A percentile compares a stretch with the other conserved stretches of the same genome.
Conservation (phyloP, 805 yeast genomes). For the Saccharomycopsis amapae region DNA sequence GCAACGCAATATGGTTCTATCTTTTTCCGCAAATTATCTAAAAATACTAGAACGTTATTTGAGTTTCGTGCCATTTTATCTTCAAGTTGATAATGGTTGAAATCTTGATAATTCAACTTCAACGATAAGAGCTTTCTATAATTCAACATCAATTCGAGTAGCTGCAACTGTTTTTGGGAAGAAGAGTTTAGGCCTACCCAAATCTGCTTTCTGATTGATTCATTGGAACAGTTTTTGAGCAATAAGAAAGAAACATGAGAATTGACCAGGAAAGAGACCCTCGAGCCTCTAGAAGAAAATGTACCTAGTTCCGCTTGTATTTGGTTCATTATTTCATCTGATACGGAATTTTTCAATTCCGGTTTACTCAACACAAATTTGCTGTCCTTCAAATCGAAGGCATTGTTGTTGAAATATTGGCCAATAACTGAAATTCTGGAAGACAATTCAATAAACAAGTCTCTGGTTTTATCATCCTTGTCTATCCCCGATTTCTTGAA, state of each 20-base stretch:
- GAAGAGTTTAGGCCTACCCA: constrained; percentile 75
- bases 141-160: constrained; percentile 52
- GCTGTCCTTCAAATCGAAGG: constrained; percentile 29
- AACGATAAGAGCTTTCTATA: constrained; percentile 66
- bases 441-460: constrained; percentile 67
- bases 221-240: constrained; percentile 49
- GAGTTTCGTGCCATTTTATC: constrained; percentile 89
- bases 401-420: constrained; percentile 58
- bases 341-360: constrained; percentile 26
- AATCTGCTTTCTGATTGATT: constrained; percentile 51
- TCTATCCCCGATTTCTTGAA: constrained; percentile 87
- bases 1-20: constrained; percentile 46
- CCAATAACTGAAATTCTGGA: constrained; percentile 78
- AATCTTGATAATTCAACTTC: constrained; percentile 63
- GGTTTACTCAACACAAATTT: constrained; percentile 27
- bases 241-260: constrained; percentile 63
- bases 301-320: constrained; percentile 10
- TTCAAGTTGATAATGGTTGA: constrained; percentile 70
- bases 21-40: constrained; percentile 49
- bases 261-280: constrained; percentile 47
- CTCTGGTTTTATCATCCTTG: constrained; percentile 57
- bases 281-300: constrained; percentile 28
- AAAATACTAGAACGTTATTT: constrained; percentile 62
- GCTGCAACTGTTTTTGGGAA: constrained; percentile 50
- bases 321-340: constrained; percentile 13